These are phyloP conservation scores for Aspergillus persii DNA, from an alignment of 2,329 filamentous ascomycete species.

Conservation along the genomic window DNA sequence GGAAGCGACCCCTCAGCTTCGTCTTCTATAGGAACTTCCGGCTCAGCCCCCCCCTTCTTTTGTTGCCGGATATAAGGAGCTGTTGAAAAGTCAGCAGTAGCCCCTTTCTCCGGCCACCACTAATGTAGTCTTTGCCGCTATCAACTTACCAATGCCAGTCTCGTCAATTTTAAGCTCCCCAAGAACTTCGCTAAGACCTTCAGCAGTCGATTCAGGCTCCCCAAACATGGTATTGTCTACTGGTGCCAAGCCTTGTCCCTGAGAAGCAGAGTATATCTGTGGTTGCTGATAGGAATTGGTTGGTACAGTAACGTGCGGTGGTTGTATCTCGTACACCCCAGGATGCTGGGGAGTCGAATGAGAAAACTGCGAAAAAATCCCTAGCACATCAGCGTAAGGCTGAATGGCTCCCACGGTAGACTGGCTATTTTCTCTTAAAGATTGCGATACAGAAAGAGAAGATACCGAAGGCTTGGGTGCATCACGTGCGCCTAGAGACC, in stretches of 20 bases:
- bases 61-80: slow-evolving; percentile 80
- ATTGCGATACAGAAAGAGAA: slow-evolving; percentile 53
- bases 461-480: slow-evolving; percentile 51
- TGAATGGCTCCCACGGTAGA: slow-evolving; percentile 43
- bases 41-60: slow-evolving; percentile 49
- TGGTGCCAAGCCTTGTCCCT: slow-evolving; percentile 26
- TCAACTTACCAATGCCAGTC: slow-evolving; percentile 69
- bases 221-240: slow-evolving; percentile 52
- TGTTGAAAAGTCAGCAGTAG: slow-evolving; percentile 33
- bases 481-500: slow-evolving; percentile 28
- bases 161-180: slow-evolving; percentile 86
- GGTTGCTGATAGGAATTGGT: slow-evolving; percentile 30
- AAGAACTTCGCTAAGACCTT: slow-evolving; percentile 74
- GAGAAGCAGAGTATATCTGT: slow-evolving; percentile 25
- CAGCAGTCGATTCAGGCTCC: slow-evolving; percentile 64
- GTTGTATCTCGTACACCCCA: slow-evolving; percentile 30
- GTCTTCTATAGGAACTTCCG: slow-evolving; percentile 59
- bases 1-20: slow-evolving; percentile 72
- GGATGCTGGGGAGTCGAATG: slow-evolving; percentile 26
- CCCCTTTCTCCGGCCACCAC: neutral
- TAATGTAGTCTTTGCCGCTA: neutral
- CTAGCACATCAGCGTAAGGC: slow-evolving; percentile 45
- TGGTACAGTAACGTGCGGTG: slow-evolving; percentile 31
- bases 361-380: slow-evolving; percentile 42
- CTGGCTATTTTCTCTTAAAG: slow-evolving; percentile 49